These are phyloP conservation scores for Saposhnikovia divaricata DNA, from an alignment of 129 eudicot species.

Conservation along the genomic window DNA sequence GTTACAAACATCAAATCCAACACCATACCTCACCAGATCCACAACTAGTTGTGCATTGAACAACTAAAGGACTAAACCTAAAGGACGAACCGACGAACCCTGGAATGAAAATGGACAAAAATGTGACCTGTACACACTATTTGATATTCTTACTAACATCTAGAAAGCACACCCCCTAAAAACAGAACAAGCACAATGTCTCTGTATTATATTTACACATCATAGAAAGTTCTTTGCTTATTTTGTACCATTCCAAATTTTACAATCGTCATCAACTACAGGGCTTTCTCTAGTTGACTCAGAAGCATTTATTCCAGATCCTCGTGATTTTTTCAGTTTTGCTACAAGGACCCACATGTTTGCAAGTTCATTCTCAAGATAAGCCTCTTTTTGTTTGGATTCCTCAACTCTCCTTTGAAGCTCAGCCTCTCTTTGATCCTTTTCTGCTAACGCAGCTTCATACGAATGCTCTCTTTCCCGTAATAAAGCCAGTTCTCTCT, in stretches of 20 bases:
- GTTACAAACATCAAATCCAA: background rate
- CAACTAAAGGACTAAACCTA: background rate
- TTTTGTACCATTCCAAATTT: slow-evolving; percentile 21
- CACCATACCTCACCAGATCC: background rate
- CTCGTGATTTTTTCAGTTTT: slow-evolving; percentile 72
- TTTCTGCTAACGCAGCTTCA: slow-evolving; percentile 70
- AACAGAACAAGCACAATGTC: slow-evolving; percentile 13
- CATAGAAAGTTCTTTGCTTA: slow-evolving; percentile 18
- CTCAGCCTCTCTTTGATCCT: slow-evolving; percentile 58
- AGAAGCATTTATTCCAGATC: slow-evolving; percentile 36
- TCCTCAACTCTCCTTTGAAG: slow-evolving; percentile 65
- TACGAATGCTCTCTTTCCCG: slow-evolving; percentile 71
- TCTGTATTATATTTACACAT: slow-evolving; percentile 6
- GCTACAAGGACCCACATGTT: slow-evolving; percentile 98
- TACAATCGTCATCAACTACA: slow-evolving; percentile 24
- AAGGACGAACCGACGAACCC: background rate
- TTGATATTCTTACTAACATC: background rate
- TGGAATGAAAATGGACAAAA: background rate
- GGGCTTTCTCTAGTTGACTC: slow-evolving; percentile 36
- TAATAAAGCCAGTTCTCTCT: slow-evolving; percentile 68
- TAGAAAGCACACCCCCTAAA: slow-evolving; percentile 21
- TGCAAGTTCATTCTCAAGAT: slow-evolving; percentile 92
- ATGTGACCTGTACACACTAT: slow-evolving; percentile 25
- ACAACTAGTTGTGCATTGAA: background rate
- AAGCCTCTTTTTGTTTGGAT: slow-evolving; percentile 82